A percentile compares a stretch with the other conserved stretches of the same genome.
These are phyloP conservation scores for Ilyonectria robusta DNA, from an alignment of 2,329 filamentous ascomycete species.

Conservation along the genomic window DNA sequence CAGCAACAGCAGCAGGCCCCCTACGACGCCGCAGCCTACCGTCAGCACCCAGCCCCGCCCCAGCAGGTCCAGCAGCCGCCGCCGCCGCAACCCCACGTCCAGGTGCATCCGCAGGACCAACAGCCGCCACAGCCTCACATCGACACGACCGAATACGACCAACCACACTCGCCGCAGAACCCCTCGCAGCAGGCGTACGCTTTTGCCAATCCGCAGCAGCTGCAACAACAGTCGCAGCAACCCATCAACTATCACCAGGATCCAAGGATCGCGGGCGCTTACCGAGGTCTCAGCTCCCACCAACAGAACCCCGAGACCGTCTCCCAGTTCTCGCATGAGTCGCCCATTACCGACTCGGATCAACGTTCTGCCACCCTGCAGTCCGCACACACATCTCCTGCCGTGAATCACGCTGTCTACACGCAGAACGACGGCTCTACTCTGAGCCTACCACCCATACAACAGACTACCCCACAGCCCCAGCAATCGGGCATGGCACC, in stretches of 20 bases:
- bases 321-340: constrained; percentile 75
- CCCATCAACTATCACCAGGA: constrained; percentile 47
- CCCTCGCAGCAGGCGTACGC: constrained; percentile 42
- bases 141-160: constrained; percentile 58
- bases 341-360: constrained; percentile 66
- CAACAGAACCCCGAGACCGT: constrained; percentile 70
- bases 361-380: constrained; percentile 58
- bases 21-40: constrained; percentile 62
- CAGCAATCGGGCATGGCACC: constrained; percentile 63
- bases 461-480: constrained; percentile 44
- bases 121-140: constrained; percentile 55
- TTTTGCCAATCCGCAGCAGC: constrained; percentile 53
- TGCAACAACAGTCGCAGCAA: constrained; percentile 46
- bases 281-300: constrained; percentile 51
- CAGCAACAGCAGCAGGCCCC: constrained; percentile 53
- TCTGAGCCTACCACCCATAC: constrained; percentile 48
- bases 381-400: constrained; percentile 60
- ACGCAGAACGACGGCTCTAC: constrained; percentile 53
- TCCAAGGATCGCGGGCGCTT: constrained; percentile 53
- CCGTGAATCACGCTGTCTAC: constrained; percentile 57
- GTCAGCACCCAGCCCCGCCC: constrained; percentile 54
- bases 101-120: constrained; percentile 51
- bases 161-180: constrained; percentile 44
- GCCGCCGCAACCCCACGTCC: constrained; percentile 39
- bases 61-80: constrained; percentile 39